Evolutionary conservation across 2,329 filamentous ascomycete genomes (phyloP).

Genomic region (Trichophyton mentagrophytes): DNA sequence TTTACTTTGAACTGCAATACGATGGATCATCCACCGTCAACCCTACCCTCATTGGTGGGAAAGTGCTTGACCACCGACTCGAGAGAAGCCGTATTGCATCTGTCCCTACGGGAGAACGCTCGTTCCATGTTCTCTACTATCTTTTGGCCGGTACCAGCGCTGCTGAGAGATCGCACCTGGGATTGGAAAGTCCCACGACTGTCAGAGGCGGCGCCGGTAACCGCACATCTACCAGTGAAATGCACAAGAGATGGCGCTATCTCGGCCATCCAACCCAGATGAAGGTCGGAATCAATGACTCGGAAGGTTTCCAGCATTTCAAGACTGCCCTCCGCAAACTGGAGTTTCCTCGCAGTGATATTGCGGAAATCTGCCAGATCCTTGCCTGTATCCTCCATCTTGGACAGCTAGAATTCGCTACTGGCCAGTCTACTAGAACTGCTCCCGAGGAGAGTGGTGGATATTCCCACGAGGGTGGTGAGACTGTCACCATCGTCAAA

Average conservation of each 20-base stretch:
- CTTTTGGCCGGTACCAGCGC: constrained; percentile 81
- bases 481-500: constrained; percentile 72
- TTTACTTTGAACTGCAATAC: constrained; percentile 95
- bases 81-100: constrained; percentile 84
- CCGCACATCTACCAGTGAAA: constrained; percentile 40
- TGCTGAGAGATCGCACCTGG: constrained; percentile 78
- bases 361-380: constrained; percentile 93
- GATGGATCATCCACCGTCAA: constrained; percentile 75
- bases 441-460: constrained; percentile 85
- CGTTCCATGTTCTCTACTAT: constrained; percentile 94
- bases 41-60: constrained; percentile 82
- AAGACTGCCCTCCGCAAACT: constrained; percentile 89
- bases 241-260: constrained; percentile 86
- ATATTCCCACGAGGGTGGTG: constrained; percentile 87
- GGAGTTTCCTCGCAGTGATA: constrained; percentile 84
- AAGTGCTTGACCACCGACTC: constrained; percentile 82
- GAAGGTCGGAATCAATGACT: constrained; percentile 92
- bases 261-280: constrained; percentile 92
- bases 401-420: constrained; percentile 88
- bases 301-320: constrained; percentile 92
- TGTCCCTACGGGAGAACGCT: constrained; percentile 89
- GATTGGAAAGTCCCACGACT: constrained; percentile 41
- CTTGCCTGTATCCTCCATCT: constrained; percentile 92
- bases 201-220: constrained; percentile 34
- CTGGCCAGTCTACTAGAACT: constrained; percentile 62